Percentiles rank a stretch among this genome's conserved stretches.
These are phyloP conservation scores for Bacidia rubella DNA, from an alignment of 495 filamentous ascomycete species.

Conservation along the genomic window DNA sequence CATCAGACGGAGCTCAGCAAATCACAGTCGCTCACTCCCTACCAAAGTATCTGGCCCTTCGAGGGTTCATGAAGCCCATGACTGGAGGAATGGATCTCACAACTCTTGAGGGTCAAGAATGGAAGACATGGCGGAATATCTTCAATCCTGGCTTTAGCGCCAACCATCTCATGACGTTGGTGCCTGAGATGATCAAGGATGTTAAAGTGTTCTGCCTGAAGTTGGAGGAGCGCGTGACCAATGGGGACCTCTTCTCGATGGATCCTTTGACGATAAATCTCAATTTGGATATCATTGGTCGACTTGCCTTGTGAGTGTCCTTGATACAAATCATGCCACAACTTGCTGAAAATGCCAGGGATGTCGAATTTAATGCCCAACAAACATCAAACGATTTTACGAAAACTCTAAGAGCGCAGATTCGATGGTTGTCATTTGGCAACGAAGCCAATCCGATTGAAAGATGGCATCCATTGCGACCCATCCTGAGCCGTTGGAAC, in stretches of 20 bases:
- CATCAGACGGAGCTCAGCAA: constrained; percentile 14
- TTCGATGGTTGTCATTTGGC: constrained; percentile 19
- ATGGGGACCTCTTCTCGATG: constrained; percentile 14
- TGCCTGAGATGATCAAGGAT: constrained; percentile 25
- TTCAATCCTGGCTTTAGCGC: constrained; percentile 29
- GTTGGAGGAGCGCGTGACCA: constrained; percentile 14
- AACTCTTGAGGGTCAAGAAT: constrained; percentile 22
- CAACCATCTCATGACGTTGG: constrained; percentile 23
- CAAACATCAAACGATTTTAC: constrained; percentile 21
- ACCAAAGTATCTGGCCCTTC: constrained; percentile 9
- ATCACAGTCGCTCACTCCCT: constrained; percentile 12
- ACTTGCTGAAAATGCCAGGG: no score
- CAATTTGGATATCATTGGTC: constrained; percentile 20
- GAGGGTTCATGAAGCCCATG: constrained; percentile 19
- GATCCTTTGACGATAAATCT: constrained; percentile 2
- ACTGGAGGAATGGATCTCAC: constrained; percentile 21
- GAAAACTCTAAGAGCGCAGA: constrained; percentile 14
- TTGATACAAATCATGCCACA: no score
- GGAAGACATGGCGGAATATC: constrained; percentile 24
- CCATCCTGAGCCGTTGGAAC: constrained; percentile 20
- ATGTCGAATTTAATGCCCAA: no score
- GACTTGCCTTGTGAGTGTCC: constrained; percentile 18
- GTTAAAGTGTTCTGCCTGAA: constrained; percentile 21
- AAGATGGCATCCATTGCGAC: constrained; percentile 19
- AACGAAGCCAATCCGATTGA: constrained; percentile 20